Percentiles rank a stretch among this genome's conserved stretches.
Conservation (phyloP, 2,329 filamentous ascomycete genomes). For the Aspergillus brasiliensis region DNA sequence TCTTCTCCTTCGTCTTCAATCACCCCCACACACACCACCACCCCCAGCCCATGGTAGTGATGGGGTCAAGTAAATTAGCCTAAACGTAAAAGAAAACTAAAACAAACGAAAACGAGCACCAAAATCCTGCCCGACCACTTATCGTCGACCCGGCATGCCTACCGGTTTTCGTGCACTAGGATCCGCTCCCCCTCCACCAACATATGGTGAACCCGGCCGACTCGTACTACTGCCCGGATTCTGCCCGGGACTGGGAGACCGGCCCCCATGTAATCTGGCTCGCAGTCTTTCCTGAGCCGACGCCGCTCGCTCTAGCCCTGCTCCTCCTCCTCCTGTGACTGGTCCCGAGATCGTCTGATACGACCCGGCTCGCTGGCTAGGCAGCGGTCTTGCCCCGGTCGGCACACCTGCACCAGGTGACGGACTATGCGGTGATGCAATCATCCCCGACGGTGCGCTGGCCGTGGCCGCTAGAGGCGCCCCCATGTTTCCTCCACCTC, state of each 20-base stretch:
- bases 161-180: constrained; percentile 37
- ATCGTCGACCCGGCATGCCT: constrained; percentile 23
- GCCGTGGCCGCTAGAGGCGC: constrained; percentile 23
- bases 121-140: background rate
- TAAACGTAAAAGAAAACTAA: background rate
- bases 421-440: constrained; percentile 28
- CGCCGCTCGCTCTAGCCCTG: constrained; percentile 31
- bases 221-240: constrained; percentile 10
- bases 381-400: constrained; percentile 59
- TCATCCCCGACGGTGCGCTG: constrained; percentile 27
- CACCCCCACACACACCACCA: background rate
- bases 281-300: constrained; percentile 79
- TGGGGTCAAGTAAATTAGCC: background rate
- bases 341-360: constrained; percentile 61
- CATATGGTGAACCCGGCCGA: constrained; percentile 18
- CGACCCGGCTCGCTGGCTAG: constrained; percentile 73
- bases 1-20: background rate
- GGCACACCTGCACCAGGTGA: constrained; percentile 26
- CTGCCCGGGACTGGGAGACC: constrained; percentile 37
- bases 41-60: background rate
- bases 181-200: constrained; percentile 25
- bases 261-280: constrained; percentile 70
- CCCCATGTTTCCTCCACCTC: constrained; percentile 8
- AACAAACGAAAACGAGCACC: background rate
- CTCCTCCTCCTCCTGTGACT: constrained; percentile 24